Percentiles rank a stretch among this genome's conserved stretches.
These are phyloP conservation scores for Protomyces arabidopsidicola DNA, from an alignment of 1,139 yeast species.

Conservation along the genomic window DNA sequence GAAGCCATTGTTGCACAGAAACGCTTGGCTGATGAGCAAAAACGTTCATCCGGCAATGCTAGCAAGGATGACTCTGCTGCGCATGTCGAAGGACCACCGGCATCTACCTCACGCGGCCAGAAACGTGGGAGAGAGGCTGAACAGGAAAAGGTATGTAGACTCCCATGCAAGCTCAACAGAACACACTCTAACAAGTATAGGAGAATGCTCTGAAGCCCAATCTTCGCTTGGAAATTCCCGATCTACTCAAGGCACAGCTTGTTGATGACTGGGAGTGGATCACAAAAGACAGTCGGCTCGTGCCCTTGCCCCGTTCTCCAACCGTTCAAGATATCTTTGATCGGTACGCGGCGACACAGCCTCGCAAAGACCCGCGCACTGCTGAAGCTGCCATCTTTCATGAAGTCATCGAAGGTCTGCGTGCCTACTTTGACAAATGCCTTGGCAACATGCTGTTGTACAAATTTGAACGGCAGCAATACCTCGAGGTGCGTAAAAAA, in stretches of 20 bases:
- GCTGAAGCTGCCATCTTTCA: conserved; percentile 54
- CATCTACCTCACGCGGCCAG: conserved; percentile 14
- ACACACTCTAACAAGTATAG: conserved; percentile 7
- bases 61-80: background rate
- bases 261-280: conserved; percentile 93
- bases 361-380: conserved; percentile 35
- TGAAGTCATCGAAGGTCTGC: conserved; percentile 67
- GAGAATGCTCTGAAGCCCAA: conserved; percentile 50
- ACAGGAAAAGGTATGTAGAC: conserved; percentile 10
- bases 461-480: conserved; percentile 80
- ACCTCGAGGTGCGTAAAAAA: conserved; percentile 50
- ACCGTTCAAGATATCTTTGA: conserved; percentile 35
- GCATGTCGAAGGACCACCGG: conserved; percentile 13
- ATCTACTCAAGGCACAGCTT: conserved; percentile 59
- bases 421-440: conserved; percentile 70
- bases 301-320: conserved; percentile 34
- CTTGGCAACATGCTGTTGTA: conserved; percentile 71
- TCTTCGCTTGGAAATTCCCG: conserved; percentile 55
- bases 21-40: conserved; percentile 27
- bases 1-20: conserved; percentile 45
- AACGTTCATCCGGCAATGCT: background rate
- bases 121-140: conserved; percentile 27
- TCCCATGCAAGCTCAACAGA: background rate
- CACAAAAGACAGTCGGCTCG: conserved; percentile 61
- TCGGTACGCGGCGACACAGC: conserved; percentile 31